phyloP scores from a whole-genome alignment of 2,329 filamentous ascomycete genomes.

The Ophiocordyceps robertsii region DNA sequence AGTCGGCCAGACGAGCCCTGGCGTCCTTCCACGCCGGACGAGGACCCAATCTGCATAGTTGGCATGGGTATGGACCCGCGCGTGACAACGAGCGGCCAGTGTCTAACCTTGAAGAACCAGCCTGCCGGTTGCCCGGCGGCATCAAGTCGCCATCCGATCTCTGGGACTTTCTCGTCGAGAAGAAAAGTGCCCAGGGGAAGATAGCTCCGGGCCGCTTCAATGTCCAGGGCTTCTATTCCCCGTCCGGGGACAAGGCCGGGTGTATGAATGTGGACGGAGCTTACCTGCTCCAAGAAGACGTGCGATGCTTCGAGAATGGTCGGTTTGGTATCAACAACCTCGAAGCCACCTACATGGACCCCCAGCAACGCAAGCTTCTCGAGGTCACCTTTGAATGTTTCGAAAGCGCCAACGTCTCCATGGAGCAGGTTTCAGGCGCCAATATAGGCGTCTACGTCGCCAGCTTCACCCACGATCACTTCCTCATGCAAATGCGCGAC shows the following conservation, averaged over 20 bases:
- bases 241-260: constrained; percentile 16
- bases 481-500: constrained; percentile 4
- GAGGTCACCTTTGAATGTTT: constrained; percentile 29
- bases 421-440: constrained; percentile 11
- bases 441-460: constrained; percentile 6
- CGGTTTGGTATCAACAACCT: constrained; percentile 25
- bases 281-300: constrained; percentile 14
- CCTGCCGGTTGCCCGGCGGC: too few species aligned
- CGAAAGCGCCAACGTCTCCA: constrained; percentile 17
- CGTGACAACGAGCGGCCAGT: too few species aligned
- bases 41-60: too few species aligned
- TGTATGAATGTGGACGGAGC: constrained; percentile 7
- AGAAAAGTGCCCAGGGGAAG: too few species aligned
- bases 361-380: constrained; percentile 25
- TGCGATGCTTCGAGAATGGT: constrained; percentile 18
- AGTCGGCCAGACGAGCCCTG: too few species aligned
- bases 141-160: too few species aligned
- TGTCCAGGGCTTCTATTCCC: constrained; percentile 15
- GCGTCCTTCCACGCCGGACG: too few species aligned
- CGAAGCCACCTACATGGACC: constrained; percentile 25
- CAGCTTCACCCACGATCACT: constrained; percentile 6
- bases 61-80: too few species aligned
- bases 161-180: too few species aligned
- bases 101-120: too few species aligned
- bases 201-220: constrained; percentile 7